A percentile compares a stretch with the other conserved stretches of the same genome.
Conservation (phyloP, 2,329 filamentous ascomycete genomes). For the Orbilia blumenaviensis region DNA sequence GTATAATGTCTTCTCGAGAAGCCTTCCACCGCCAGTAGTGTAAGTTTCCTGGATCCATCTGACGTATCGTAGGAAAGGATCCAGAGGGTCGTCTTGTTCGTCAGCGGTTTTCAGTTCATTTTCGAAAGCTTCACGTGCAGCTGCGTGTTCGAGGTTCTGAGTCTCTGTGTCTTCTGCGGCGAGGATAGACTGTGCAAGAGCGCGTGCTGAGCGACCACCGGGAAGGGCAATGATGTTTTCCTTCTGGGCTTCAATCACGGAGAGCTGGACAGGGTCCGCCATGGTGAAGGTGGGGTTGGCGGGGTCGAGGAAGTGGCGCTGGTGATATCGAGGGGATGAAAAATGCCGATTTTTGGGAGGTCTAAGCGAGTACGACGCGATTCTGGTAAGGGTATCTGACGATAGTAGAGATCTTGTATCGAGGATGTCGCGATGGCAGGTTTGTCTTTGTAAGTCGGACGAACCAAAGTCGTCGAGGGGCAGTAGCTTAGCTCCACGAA, state of each 20-base stretch:
- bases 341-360: neutral
- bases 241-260: conserved; percentile 85
- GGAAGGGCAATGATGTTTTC: conserved; percentile 97
- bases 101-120: conserved; percentile 84
- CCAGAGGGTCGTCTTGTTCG: conserved; percentile 93
- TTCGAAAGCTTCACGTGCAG: conserved; percentile 57
- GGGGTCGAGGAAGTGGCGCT: conserved; percentile 23
- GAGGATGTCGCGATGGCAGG: neutral
- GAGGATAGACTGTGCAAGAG: conserved; percentile 69
- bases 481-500: conserved; percentile 5
- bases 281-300: conserved; percentile 56
- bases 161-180: conserved; percentile 47
- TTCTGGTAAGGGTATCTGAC: neutral
- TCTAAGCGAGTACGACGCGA: neutral
- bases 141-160: conserved; percentile 73
- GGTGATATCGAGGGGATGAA: neutral
- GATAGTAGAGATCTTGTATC: neutral
- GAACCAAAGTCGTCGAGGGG: conserved; percentile 12
- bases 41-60: conserved; percentile 97
- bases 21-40: conserved; percentile 88
- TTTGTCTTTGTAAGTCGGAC: neutral
- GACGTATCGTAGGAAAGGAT: conserved; percentile 95
- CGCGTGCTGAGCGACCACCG: conserved; percentile 85
- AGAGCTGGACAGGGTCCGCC: conserved; percentile 61
- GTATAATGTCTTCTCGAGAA: conserved; percentile 90